phyloP scores from a whole-genome alignment of 345 rosid species.

The Garcia nutans region DNA sequence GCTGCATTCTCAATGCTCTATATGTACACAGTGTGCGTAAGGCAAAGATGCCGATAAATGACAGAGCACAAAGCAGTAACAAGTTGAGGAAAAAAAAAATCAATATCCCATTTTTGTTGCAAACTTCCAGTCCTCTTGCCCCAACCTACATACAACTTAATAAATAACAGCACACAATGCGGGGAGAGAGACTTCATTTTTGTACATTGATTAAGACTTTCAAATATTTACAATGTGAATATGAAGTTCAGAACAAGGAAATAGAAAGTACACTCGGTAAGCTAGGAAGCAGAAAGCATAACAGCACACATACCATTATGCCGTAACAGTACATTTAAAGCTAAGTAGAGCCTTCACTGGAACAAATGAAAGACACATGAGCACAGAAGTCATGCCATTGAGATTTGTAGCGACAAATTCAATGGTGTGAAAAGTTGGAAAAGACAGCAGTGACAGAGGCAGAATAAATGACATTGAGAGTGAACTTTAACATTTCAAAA shows the following conservation, averaged over 20 bases:
- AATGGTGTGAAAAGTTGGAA: too few species aligned
- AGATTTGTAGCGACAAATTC: not conserved
- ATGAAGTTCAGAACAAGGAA: not conserved
- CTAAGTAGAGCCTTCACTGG: not conserved
- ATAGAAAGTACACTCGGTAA: not conserved
- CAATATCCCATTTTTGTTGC: not conserved
- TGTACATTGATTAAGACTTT: not conserved
- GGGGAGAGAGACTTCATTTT: too few species aligned
- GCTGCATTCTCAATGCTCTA: constrained; percentile 93
- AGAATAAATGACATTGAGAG: too few species aligned
- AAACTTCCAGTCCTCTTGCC: not conserved
- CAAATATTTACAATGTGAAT: not conserved
- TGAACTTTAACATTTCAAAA: too few species aligned
- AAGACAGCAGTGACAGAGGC: not conserved
- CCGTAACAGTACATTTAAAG: not conserved
- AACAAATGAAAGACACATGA: not conserved
- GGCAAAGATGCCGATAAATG: constrained; percentile 17
- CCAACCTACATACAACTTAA: too few species aligned
- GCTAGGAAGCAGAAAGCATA: not conserved
- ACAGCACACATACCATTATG: not conserved
- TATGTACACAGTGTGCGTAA: constrained; percentile 18
- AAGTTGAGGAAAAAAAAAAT: not conserved
- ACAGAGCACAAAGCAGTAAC: constrained; percentile 14
- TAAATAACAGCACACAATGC: too few species aligned
- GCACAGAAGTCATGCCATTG: not conserved